Percentiles rank a stretch among this genome's conserved stretches.
Evolutionary conservation across 345 rosid genomes (phyloP).

Genomic region (Odontarrhena argentea): DNA sequence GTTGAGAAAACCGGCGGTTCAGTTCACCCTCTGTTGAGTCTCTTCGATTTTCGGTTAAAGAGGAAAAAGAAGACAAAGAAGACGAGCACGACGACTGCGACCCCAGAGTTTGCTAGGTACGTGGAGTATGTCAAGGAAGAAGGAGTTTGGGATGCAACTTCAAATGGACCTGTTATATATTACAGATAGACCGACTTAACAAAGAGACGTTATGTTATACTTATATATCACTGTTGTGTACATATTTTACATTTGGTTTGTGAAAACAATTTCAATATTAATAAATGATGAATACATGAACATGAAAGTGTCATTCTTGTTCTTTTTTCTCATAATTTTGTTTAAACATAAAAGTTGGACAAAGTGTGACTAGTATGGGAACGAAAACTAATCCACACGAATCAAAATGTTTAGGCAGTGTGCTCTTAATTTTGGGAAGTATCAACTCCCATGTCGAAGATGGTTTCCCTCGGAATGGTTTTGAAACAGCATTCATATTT

Average conservation of each 20-base stretch:
- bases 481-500: no score
- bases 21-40: conserved; percentile 61
- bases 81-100: conserved; percentile 64
- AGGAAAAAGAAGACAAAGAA: conserved; percentile 61
- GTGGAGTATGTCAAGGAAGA: conserved; percentile 73
- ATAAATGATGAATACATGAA: no score
- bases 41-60: conserved; percentile 42
- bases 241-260: neutral
- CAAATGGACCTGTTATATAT: conserved; percentile 55
- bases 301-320: no score
- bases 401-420: no score
- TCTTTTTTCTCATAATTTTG: no score
- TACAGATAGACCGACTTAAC: conserved; percentile 37
- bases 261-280: neutral
- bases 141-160: conserved; percentile 61
- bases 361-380: no score
- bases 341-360: no score
- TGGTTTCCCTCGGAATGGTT: no score
- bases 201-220: neutral
- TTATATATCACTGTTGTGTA: neutral
- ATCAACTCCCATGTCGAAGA: no score
- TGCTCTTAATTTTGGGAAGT: no score
- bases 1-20: conserved; percentile 43
- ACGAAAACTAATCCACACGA: no score
- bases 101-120: conserved; percentile 71